Evolutionary conservation across 208 protist genomes (phyloP).

Genomic region (Angomonas desouzai): DNA sequence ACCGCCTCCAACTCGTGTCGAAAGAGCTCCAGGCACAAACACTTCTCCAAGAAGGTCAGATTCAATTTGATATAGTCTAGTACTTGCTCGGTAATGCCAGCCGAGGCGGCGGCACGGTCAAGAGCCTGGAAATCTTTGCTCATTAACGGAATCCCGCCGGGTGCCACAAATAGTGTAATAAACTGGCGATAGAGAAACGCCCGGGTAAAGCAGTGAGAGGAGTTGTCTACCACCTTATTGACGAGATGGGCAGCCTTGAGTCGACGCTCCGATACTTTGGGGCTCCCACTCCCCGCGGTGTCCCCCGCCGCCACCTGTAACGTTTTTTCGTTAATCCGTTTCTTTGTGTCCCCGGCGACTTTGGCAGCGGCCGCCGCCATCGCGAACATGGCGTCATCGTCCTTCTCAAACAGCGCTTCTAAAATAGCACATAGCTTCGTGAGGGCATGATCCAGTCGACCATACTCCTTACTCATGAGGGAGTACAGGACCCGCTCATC

Average conservation of each 20-base stretch:
- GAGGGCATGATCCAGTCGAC: conserved; percentile 40
- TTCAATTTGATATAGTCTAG: conserved; percentile 27
- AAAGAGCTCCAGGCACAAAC: conserved; percentile 54
- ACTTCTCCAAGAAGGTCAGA: conserved; percentile 42
- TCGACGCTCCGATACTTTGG: conserved; percentile 3
- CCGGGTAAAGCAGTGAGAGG: conserved; percentile 24
- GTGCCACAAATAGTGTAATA: conserved; percentile 17
- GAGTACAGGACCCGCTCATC: conserved; percentile 72
- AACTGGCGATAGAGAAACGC: conserved; percentile 21
- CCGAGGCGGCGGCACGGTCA: neutral
- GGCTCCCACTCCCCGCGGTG: neutral
- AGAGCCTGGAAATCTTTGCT: neutral
- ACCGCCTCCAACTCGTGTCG: conserved; percentile 61
- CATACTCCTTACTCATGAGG: conserved; percentile 46
- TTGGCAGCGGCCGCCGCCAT: conserved; percentile 29
- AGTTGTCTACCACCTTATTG: conserved; percentile 16
- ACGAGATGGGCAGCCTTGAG: conserved; percentile 2
- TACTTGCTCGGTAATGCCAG: conserved; percentile 21
- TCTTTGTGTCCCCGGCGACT: conserved; percentile 14
- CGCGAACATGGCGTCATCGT: conserved; percentile 23
- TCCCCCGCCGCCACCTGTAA: conserved; percentile 7
- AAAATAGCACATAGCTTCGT: conserved; percentile 27
- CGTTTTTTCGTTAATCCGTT: conserved; percentile 9
- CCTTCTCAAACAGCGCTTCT: conserved; percentile 26
- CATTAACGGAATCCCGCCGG: conserved; percentile 13